Evolutionary conservation across 805 yeast species (phyloP).

Genomic region (Candida andamanensis): DNA sequence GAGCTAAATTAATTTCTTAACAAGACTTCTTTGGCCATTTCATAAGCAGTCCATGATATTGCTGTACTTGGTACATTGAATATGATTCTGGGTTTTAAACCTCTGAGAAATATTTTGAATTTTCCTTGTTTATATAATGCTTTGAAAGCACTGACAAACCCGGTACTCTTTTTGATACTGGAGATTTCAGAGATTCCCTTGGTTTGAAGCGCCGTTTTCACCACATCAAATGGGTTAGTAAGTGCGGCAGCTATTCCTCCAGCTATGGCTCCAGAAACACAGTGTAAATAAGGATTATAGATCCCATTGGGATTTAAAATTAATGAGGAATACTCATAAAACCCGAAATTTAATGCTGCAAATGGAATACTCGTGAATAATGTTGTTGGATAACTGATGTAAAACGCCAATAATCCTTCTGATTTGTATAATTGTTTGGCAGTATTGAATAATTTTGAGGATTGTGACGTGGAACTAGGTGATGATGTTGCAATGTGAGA

Average conservation of each 20-base stretch:
- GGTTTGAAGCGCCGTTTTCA: conserved; percentile 88
- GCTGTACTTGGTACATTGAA: conserved; percentile 96
- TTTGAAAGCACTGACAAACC: conserved; percentile 65
- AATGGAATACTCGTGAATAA: conserved; percentile 88
- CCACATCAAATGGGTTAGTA: conserved; percentile 91
- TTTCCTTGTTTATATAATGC: conserved; percentile 63
- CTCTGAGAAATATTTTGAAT: conserved; percentile 66
- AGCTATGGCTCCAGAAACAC: conserved; percentile 87
- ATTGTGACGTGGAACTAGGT: conserved; percentile 11
- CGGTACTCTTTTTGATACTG: conserved; percentile 50
- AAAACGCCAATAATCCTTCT: conserved; percentile 79
- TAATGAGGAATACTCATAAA: conserved; percentile 80
- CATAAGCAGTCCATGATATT: conserved; percentile 96
- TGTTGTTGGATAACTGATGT: conserved; percentile 91
- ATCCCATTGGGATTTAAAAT: conserved; percentile 68
- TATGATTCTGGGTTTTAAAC: conserved; percentile 84
- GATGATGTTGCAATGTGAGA: conserved; percentile 6
- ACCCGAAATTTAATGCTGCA: conserved; percentile 89
- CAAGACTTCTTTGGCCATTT: conserved; percentile 83
- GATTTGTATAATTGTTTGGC: conserved; percentile 47
- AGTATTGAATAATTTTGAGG: conserved; percentile 26
- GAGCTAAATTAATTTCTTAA: conserved; percentile 16
- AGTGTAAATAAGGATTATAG: conserved; percentile 88
- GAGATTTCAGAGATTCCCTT: conserved; percentile 52
- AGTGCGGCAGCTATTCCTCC: conserved; percentile 95